Evolutionary conservation across 768 basidiomycete genomes (phyloP), one percentile per base, ranked within the genome.

Genomic region (Trametes elegans): DNA sequence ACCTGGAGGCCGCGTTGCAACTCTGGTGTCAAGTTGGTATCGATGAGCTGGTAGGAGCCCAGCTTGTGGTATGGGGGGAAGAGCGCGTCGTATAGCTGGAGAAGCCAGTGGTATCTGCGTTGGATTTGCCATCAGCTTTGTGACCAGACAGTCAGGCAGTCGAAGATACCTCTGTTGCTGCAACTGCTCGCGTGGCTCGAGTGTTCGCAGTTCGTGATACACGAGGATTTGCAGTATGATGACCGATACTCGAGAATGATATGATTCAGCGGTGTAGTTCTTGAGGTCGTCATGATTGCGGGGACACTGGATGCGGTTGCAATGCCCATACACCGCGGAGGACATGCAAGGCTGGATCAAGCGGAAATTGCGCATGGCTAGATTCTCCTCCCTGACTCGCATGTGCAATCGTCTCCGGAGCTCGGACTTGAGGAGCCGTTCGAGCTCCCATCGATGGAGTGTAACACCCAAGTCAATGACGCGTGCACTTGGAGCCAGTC

Each of bases 141-240:
- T 11, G 34, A 11, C 34, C 9, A 3, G 9, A n/a, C n/a, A 11
- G 4, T 4, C n/a, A 35, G 11, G 9, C 4, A 35, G 9, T 35
- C 5, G 41, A 2, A 40, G 31, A 5, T 55, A 52, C 49, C 43
- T 36, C 3, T 35, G 39, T 6, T 16, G 18, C 14, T 57, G 53
- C 7, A 29, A 41, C 5, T 44, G 53, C 23, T 57, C 49, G 23
- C 14, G 21, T 11, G 39, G 27, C 29, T 54, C 47, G 16, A 57
- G 18, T 1, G 28, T 61, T 44, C 66, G 55, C 2, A 73, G 58
- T 8, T 59, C 59, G 24, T 79, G 72, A 36, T 77, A 70, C 14
- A 84, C 79, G 42, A 72, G 59, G 2, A 84, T 75, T 44, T 83
- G 79, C 41, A 75, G 74, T 1, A 85, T 53, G 58, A 80, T 75